Base-by-base conservation (phyloP, 2,329 filamentous ascomycete species). In the Ceratocystiopsis minuta region DNA sequence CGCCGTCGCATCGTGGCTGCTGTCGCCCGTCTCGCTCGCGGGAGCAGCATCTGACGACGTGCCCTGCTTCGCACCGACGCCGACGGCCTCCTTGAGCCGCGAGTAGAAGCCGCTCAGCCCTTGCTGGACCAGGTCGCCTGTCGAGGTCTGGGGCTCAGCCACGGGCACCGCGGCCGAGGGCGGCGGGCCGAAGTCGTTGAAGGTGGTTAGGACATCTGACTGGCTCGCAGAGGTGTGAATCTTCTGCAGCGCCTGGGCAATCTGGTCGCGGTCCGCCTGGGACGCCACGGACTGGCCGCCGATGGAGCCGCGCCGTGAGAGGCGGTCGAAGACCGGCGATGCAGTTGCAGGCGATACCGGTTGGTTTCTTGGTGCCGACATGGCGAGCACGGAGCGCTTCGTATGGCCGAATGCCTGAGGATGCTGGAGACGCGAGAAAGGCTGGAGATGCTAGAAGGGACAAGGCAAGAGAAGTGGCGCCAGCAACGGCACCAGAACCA, bases 141-240 rank as follows among this genome's bases (percentile, higher is more conserved):
- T 67, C 34, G 83, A 65, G 10, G 72, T 72, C 55, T 84, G 85
- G 45, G 66, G 74, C 51, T 93, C 85, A 18, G 67, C 60, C 14
- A 65, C 60, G 2, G 69, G 64, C 1, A 72, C 62, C 1, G 70
- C 65, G 11, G 24, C 24, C 6, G 45, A 13, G 0, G 81, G 77
- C 6, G 78, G 77, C 1, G 79, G 70, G 1, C 80, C 82, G 53
- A 93, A 87, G 54, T 95, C 87, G 60, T 92, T 92, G 61, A 96
- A 96, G 10, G 86, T 92, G 3, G 88, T 96, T 38, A 96, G 67
- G 32, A 77, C 74, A 48, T 81, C 80, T 32, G 82, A 82, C 55
- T 83, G 81, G 54, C 82, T 92, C n/a, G 87, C 86, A 6, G 82
- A 78, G 40, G 68, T 85, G 59, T 95, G 88, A 50, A 95, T 94